Conservation (phyloP, 768 basidiomycete genomes). For the Gymnopilus dilepis region DNA sequence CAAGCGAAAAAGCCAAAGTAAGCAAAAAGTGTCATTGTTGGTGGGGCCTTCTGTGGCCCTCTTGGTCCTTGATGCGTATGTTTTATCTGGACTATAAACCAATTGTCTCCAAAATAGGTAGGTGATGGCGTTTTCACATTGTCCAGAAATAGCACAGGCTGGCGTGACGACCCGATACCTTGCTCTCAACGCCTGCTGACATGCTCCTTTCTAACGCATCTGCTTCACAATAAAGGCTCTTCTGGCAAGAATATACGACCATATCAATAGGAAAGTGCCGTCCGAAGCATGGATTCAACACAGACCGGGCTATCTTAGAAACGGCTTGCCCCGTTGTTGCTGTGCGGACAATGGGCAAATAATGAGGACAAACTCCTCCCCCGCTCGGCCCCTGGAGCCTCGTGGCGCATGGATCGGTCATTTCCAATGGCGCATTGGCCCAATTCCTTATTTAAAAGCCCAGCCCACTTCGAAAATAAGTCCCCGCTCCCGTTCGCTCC, state of each 20-base stretch:
- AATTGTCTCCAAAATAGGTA: slow-evolving; percentile 6
- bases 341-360: slow-evolving; percentile 6
- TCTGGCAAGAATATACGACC: not conserved
- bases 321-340: not conserved
- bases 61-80: no score
- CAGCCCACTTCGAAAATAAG: slow-evolving; percentile 5
- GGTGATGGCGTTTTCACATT: slow-evolving; percentile 1
- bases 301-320: not conserved
- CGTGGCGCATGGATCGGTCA: not conserved
- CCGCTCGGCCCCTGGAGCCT: not conserved
- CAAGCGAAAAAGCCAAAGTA: not conserved
- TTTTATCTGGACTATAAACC: not conserved
- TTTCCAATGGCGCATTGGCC: slow-evolving; percentile 8
- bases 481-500: slow-evolving; percentile 12
- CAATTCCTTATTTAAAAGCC: slow-evolving; percentile 15
- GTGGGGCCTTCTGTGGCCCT: not conserved
- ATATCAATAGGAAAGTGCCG: not conserved
- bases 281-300: not conserved
- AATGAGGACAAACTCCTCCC: not conserved
- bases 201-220: not conserved
- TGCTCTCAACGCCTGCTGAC: slow-evolving; percentile 2
- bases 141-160: slow-evolving; percentile 18
- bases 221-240: slow-evolving; percentile 1
- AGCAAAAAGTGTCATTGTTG: not conserved
- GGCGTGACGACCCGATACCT: slow-evolving; percentile 6